Evolutionary conservation across 768 basidiomycete species (phyloP).

Genomic region (Kwoniella dejecticola): DNA sequence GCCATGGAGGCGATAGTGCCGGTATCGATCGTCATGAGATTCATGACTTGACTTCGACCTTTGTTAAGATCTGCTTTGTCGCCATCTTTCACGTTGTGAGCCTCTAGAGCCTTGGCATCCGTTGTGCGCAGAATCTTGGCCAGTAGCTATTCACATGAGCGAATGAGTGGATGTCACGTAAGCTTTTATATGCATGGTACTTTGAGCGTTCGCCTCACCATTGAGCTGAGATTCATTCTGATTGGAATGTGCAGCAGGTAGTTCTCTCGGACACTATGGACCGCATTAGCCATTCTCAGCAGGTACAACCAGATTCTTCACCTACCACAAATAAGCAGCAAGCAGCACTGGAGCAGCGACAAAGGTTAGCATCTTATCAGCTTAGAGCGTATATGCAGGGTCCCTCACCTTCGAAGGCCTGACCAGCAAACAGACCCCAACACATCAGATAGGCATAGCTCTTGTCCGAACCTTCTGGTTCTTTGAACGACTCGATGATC

Average conservation of each 20-base stretch:
- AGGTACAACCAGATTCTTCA: background rate
- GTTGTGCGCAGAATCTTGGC: slow-evolving; percentile 43
- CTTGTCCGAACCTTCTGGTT: slow-evolving; percentile 28
- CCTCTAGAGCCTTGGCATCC: slow-evolving; percentile 46
- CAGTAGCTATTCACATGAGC: slow-evolving; percentile 39
- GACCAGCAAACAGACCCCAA: slow-evolving; percentile 41
- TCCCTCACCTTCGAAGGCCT: slow-evolving; percentile 38
- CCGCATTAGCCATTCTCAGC: background rate
- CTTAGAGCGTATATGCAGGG: no score
- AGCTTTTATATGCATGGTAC: background rate
- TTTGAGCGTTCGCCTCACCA: slow-evolving; percentile 25
- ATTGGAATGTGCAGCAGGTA: slow-evolving; percentile 41
- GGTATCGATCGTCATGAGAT: slow-evolving; percentile 47
- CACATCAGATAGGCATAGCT: slow-evolving; percentile 49
- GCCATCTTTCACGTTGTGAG: slow-evolving; percentile 29
- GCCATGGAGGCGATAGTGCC: slow-evolving; percentile 38
- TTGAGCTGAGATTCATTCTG: slow-evolving; percentile 38
- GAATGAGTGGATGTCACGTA: background rate
- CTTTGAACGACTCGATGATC: slow-evolving; percentile 41
- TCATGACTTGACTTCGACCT: slow-evolving; percentile 40
- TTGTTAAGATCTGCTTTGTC: slow-evolving; percentile 21
- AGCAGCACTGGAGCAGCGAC: slow-evolving; percentile 15
- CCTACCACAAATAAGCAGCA: slow-evolving; percentile 20
- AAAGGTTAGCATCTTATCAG: no score
- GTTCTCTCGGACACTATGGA: slow-evolving; percentile 39